Percentiles rank a stretch among this genome's conserved stretches.
These are phyloP conservation scores for Trametes cinnabarina DNA, from an alignment of 768 basidiomycete genomes.

Conservation along the genomic window DNA sequence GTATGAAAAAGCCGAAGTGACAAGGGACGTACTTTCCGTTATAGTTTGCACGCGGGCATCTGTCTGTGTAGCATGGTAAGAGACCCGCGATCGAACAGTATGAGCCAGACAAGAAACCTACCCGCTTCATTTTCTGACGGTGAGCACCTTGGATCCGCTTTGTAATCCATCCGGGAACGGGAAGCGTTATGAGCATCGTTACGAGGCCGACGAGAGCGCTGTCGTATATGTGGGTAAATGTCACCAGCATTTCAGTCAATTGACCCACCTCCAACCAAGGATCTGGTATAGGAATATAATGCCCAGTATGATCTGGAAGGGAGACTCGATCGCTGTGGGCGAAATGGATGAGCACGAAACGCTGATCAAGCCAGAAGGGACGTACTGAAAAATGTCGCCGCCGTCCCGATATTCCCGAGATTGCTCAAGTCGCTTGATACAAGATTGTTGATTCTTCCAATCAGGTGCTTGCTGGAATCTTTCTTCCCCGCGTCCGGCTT, in stretches of 20 bases:
- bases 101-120: slow-evolving; percentile 1
- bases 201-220: slow-evolving; percentile 41
- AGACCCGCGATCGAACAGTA: not conserved
- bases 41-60: slow-evolving; percentile 47
- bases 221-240: too few species aligned
- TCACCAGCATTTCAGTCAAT: not conserved
- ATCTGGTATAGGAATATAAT: slow-evolving; percentile 43
- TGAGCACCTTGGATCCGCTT: slow-evolving; percentile 35
- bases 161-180: slow-evolving; percentile 42
- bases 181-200: slow-evolving; percentile 40
- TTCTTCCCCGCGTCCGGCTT: not conserved
- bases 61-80: slow-evolving; percentile 30
- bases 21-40: slow-evolving; percentile 35
- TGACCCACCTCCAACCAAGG: slow-evolving; percentile 49
- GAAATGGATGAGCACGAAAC: too few species aligned
- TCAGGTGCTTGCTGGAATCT: slow-evolving; percentile 42
- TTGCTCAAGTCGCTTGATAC: slow-evolving; percentile 58
- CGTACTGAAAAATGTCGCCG: slow-evolving; percentile 26
- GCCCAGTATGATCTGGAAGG: slow-evolving; percentile 40
- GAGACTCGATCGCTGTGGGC: slow-evolving; percentile 18
- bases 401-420: slow-evolving; percentile 6
- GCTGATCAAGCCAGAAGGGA: too few species aligned
- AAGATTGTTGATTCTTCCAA: slow-evolving; percentile 78
- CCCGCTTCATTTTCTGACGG: slow-evolving; percentile 41
- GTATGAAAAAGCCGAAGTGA: too few species aligned